phyloP scores from a whole-genome alignment of 208 protist genomes.

The Trypanosoma boissoni region DNA sequence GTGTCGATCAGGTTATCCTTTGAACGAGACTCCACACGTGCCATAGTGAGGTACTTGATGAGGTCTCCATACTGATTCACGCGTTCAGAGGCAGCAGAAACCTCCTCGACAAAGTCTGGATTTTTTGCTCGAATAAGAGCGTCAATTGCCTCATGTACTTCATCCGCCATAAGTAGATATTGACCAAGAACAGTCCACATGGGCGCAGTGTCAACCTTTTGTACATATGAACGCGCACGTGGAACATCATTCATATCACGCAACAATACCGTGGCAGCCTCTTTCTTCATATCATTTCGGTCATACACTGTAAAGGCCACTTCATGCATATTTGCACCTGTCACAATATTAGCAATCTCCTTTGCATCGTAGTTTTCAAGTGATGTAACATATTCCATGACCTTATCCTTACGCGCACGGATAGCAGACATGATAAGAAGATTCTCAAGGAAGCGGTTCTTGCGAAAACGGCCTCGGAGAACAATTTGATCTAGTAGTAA shows the following conservation, averaged over 20 bases:
- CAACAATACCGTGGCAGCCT: slow-evolving; percentile 97
- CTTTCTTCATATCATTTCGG: slow-evolving; percentile 95
- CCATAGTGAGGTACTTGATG: slow-evolving; percentile 99
- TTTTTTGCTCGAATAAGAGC: slow-evolving; percentile 98
- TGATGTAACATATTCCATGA: slow-evolving; percentile 99
- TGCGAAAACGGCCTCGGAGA: slow-evolving; percentile 96
- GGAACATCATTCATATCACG: slow-evolving; percentile 95
- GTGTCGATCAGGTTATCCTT: slow-evolving; percentile 97
- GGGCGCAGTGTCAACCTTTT: slow-evolving; percentile 88
- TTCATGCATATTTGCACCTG: slow-evolving; percentile 94
- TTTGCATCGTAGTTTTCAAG: slow-evolving; percentile 99
- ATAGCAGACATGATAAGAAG: slow-evolving; percentile 99
- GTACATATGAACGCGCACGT: slow-evolving; percentile 95
- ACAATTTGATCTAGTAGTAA: slow-evolving; percentile 99
- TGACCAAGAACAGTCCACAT: slow-evolving; percentile 95
- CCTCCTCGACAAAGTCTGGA: slow-evolving; percentile 85
- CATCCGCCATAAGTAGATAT: slow-evolving; percentile 90
- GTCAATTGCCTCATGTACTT: slow-evolving; percentile 96
- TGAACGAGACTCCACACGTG: slow-evolving; percentile 84
- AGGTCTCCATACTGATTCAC: slow-evolving; percentile 94
- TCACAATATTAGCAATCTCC: slow-evolving; percentile 97
- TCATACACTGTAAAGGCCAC: slow-evolving; percentile 99
- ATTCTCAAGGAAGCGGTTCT: slow-evolving; percentile 99
- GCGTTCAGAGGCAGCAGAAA: slow-evolving; percentile 92
- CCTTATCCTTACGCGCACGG: slow-evolving; percentile 93